phyloP scores from a whole-genome alignment of 306 rosid genomes.

The Sicyos baderoa region DNA sequence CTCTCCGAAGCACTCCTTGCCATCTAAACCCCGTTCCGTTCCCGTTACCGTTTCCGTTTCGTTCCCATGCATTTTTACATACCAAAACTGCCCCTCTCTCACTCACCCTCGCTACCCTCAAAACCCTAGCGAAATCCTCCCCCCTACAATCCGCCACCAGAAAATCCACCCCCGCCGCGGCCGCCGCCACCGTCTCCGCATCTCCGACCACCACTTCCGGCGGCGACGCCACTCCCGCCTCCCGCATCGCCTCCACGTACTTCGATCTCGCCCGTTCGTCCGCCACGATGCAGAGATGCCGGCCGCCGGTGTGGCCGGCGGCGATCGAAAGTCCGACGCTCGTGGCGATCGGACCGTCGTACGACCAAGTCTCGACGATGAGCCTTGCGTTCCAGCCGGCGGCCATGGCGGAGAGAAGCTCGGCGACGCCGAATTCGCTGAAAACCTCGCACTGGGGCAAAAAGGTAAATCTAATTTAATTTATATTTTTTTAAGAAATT shows the following conservation, averaged over 20 bases:
- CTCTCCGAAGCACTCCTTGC: constrained; percentile 45
- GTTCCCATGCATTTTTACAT: constrained; percentile 62
- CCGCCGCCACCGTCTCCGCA: constrained; percentile 26
- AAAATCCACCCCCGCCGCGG: constrained; percentile 42
- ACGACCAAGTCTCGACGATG: constrained; percentile 55
- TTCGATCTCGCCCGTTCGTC: constrained; percentile 45
- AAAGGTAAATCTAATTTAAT: background rate
- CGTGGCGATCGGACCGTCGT: constrained; percentile 40
- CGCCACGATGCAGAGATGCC: constrained; percentile 68
- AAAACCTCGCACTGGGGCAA: constrained; percentile 40
- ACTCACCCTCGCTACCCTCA: constrained; percentile 39
- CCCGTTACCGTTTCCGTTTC: constrained; percentile 14
- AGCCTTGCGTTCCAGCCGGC: constrained; percentile 78
- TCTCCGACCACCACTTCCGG: constrained; percentile 53
- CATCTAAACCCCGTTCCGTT: constrained; percentile 43
- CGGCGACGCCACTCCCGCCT: constrained; percentile 25
- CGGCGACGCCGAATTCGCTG: constrained; percentile 63
- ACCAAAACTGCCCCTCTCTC: constrained; percentile 63
- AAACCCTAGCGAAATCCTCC: constrained; percentile 54
- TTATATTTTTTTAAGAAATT: too few species aligned
- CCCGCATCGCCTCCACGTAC: constrained; percentile 38
- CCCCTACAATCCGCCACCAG: constrained; percentile 60
- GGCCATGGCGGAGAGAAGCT: constrained; percentile 78
- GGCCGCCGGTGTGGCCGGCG: constrained; percentile 60
- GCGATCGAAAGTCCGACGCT: constrained; percentile 76